Evolutionary conservation across 768 basidiomycete genomes (phyloP), one percentile per base, ranked within the genome.

Genomic region (Amanita polypyramis): DNA sequence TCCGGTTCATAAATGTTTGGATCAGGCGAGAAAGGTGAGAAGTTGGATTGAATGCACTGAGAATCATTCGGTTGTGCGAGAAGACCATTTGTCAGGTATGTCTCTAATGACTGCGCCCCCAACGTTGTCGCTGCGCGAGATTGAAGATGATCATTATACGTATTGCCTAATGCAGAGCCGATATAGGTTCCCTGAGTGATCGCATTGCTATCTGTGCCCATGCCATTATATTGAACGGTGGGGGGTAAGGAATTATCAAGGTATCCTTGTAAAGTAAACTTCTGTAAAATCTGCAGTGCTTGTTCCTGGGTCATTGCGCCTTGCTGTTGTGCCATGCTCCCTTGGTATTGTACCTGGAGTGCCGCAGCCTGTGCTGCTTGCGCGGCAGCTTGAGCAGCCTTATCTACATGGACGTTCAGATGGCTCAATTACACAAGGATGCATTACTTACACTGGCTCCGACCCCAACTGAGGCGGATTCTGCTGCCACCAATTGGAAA

Each of bases 401-500:
- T 92, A 62, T 91, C 89, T 90, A 52, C 23, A 44, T 30, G 14
- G 6, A 19, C 10, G 33, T 52, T 44, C 35, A 44, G 43, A 51
- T 32, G 15, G 21, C 19, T 11, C 8, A 30, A 47, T 21, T 12
- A 30, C 19, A 8, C 34, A 33, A 45, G 36, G 35, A 40, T 50
- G 33, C 10, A 40, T 43, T 15, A 71, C 80, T 37, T 49, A 91
- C 89, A 91, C 76, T 94, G 91, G 65, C 86, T 90, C 40, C 92
- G 74, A 35, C 93, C 93, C 93, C 93, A 96, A 59, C 87, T 90
- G 53, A 95, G 66, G 30, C 93, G 76, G 54, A 96, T 92, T 57
- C 88, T 74, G 54, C 90, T 91, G 12, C 93, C 93, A 29, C 89
- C 91, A 54, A 96, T 83, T 3, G 91, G 90, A 61, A 93, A 95